These are phyloP conservation scores for Mortierella polycephala DNA, from an alignment of 371 early-diverging fungal species.

Conservation along the genomic window DNA sequence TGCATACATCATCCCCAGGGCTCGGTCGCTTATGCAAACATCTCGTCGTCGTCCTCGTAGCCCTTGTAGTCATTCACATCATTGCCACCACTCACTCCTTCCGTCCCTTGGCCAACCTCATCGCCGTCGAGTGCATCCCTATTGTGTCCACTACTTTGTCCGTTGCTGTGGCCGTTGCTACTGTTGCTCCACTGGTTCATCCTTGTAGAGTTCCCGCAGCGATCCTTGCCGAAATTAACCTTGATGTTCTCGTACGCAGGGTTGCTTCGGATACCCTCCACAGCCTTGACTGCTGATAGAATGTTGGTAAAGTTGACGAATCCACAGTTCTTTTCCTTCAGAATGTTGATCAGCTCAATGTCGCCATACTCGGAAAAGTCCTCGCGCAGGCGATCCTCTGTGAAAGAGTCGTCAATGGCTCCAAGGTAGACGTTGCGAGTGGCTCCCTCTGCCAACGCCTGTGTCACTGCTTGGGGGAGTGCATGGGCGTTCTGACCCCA, in stretches of 20 bases:
- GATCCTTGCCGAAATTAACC: slow-evolving; percentile 86
- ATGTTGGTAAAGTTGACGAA: slow-evolving; percentile 87
- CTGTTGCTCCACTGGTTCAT: slow-evolving; percentile 4
- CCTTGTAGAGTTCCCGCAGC: slow-evolving; percentile 74
- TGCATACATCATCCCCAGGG: neutral
- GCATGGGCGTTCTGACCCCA: slow-evolving; percentile 80
- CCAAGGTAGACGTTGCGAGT: slow-evolving; percentile 88
- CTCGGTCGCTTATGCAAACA: slow-evolving; percentile 18
- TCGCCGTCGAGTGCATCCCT: slow-evolving; percentile 4
- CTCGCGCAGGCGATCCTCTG: slow-evolving; percentile 69
- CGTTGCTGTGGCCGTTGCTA: slow-evolving; percentile 14
- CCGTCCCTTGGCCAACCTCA: slow-evolving; percentile 31
- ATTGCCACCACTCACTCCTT: slow-evolving; percentile 5
- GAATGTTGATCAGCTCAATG: slow-evolving; percentile 80
- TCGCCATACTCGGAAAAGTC: slow-evolving; percentile 83
- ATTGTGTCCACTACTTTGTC: slow-evolving; percentile 20
- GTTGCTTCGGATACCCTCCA: slow-evolving; percentile 67
- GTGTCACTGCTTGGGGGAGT: slow-evolving; percentile 64
- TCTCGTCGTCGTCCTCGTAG: slow-evolving; percentile 39
- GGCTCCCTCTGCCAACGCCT: slow-evolving; percentile 75
- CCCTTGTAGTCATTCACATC: slow-evolving; percentile 14
- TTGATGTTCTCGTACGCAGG: slow-evolving; percentile 66
- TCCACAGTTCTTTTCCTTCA: slow-evolving; percentile 82
- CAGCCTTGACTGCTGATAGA: slow-evolving; percentile 75
- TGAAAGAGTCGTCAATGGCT: slow-evolving; percentile 65